Base-by-base conservation (phyloP, 768 basidiomycete species). In the Coprinopsis sp. region DNA sequence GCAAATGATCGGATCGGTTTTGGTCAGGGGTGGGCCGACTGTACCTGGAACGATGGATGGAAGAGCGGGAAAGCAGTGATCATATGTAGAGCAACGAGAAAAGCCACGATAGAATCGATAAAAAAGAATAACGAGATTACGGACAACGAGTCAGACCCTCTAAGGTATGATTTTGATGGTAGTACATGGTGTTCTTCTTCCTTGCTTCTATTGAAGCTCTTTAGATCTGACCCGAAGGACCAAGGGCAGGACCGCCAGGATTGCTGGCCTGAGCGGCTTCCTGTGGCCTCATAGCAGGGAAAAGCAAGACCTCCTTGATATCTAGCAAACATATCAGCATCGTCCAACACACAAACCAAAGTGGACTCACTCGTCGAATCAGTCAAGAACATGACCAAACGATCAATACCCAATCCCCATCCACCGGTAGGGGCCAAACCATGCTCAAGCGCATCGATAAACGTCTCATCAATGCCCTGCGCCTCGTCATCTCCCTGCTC, bases 371-470 rank as follows among this genome's bases (percentile, higher is more conserved):
- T 95, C 6, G 82, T 84, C n/a, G 91, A 94, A 67, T 99, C 84
- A 3, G 93, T 95, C 39, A 98, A 74, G 84, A 98, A 97, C 95
- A 98, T 98, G 68, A 97, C 91, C 30, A 98, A 74, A 50, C 93
- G 84, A 62, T 97, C 94, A 55, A 97, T 88, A 45, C 95, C 94
- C 45, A 97, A 75, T 52, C 93, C 95, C 91, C 92, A 98, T 36
- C 95, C 95, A 49, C 92, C 95, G 3, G 95, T 99, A 0, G 96
- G 96, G 4, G 96, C 92, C 2, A 99, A 79, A 63, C 93, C 96
- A 59, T 98, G 91, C 67, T 99, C 96, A 53, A 99, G 82, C 85
- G 95, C 94, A 58, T 97, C 85, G 44, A 98, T 80, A 60, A 88
- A 98, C 2, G 88, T 90, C 71, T 98, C 95, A 53, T 99, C 96